phyloP scores from a whole-genome alignment of 2,329 filamentous ascomycete genomes.

The Colletotrichum costaricense region DNA sequence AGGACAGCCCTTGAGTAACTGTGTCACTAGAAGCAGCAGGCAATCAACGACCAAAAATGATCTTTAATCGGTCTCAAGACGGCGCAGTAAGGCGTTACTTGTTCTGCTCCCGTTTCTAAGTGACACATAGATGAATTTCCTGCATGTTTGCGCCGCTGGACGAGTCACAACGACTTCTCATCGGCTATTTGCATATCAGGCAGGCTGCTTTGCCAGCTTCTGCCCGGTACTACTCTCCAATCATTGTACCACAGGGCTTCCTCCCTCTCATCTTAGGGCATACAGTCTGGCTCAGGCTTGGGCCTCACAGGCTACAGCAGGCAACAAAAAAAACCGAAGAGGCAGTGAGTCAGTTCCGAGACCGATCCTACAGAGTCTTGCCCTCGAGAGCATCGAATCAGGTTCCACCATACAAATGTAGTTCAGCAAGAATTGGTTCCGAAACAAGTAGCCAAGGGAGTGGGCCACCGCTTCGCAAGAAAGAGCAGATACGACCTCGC shows the following conservation, averaged over 20 bases:
- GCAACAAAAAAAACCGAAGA: not conserved
- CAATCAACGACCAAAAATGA: not conserved
- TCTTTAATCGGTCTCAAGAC: not conserved
- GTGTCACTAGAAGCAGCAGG: not conserved
- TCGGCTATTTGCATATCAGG: not conserved
- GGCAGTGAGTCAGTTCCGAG: not conserved
- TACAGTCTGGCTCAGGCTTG: not conserved
- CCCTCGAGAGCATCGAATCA: not conserved
- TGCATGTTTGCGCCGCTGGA: constrained; percentile 18
- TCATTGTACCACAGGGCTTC: not conserved
- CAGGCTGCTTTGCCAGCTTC: not conserved
- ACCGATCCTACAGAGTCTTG: not conserved
- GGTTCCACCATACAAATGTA: not conserved
- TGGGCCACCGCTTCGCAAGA: not conserved
- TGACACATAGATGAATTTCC: constrained; percentile 4
- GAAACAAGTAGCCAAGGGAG: not conserved
- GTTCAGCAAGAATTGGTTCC: not conserved
- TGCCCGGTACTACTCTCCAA: not conserved
- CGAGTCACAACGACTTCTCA: not conserved
- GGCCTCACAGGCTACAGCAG: not conserved
- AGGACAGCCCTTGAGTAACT: not conserved
- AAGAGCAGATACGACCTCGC: not conserved
- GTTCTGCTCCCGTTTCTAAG: not conserved
- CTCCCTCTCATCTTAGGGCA: not conserved
- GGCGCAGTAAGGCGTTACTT: not conserved